Evolutionary conservation across 2,329 filamentous ascomycete species (phyloP), one percentile per base, ranked within the genome.

Genomic region (Chrysoporthe cubensis): DNA sequence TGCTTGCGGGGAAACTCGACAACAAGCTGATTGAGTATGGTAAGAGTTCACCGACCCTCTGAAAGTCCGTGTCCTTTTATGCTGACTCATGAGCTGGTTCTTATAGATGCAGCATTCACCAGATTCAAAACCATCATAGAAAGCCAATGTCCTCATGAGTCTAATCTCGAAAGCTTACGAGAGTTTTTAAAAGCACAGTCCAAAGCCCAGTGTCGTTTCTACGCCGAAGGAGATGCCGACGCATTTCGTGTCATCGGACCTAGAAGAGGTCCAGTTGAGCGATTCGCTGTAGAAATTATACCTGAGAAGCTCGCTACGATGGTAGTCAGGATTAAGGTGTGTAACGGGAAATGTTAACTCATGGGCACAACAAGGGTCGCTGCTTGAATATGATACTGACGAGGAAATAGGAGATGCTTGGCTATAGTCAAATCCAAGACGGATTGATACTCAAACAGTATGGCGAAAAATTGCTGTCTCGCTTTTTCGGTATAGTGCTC

Each of bases 221-320:
- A 66, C 32, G 16, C 16, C 7, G 48, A 2, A 1, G 37, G 11
- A 14, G 48, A 57, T 21, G 40, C 8, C 32, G 59, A 62, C 34
- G 48, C 16, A 0, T 66, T 66, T 32, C 58, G 58, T 11, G 37
- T 56, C 16, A 32, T 66, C 2, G 58, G 44, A 13, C 65, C 65
- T 2, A 62, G 11, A 18, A 26, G 65, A 57, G 65, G 65, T 3
- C 58, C 65, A 4, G 62, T 66, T 5, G 40, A 62, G 59, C 57
- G 4, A 5, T 62, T 66, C 4, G 58, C 57, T 3, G 43, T 62
- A 4, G 65, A 66, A 14, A 43, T 26, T 32, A 40, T 3, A 48
- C 58, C 48, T 7, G 42, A 13, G 7, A 16, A 14, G 9, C 5
- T 21, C 14, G 7, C 1, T 14, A 2, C 2, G 1, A 6, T 62